Evolutionary conservation across 805 yeast species (phyloP).

Genomic region (Wickerhamiella allomyrinae): DNA sequence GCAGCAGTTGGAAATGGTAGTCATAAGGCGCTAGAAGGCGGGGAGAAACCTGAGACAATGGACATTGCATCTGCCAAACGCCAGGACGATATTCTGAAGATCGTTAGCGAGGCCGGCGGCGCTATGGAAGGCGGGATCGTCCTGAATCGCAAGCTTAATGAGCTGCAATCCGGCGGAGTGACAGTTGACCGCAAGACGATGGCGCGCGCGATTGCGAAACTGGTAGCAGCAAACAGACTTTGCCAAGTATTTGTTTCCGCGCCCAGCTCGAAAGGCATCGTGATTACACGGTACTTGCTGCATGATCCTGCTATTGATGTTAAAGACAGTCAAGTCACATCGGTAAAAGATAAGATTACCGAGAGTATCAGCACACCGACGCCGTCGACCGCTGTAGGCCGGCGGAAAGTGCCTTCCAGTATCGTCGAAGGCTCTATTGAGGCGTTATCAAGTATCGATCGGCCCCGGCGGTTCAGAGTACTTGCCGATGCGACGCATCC

Average conservation of each 20-base stretch:
- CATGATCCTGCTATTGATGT: slow-evolving; percentile 18
- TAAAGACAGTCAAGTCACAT: slow-evolving; percentile 16
- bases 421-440: not conserved
- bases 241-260: slow-evolving; percentile 18
- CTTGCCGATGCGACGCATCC: not conserved
- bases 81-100: slow-evolving; percentile 29
- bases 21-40: too few relatives aligned
- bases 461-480: slow-evolving; percentile 4
- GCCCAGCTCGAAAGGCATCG: slow-evolving; percentile 12
- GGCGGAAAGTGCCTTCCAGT: not conserved
- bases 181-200: slow-evolving; percentile 43
- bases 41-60: too few relatives aligned
- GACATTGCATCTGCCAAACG: not conserved
- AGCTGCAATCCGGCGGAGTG: slow-evolving; percentile 22
- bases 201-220: slow-evolving; percentile 29
- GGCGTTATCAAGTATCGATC: not conserved
- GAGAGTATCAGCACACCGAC: slow-evolving; percentile 6
- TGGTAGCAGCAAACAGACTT: slow-evolving; percentile 25
- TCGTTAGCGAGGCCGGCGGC: slow-evolving; percentile 33
- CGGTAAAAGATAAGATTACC: slow-evolving; percentile 9
- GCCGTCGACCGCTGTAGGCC: not conserved
- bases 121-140: slow-evolving; percentile 31
- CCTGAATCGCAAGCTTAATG: slow-evolving; percentile 31
- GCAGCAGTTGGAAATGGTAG: too few relatives aligned
- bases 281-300: slow-evolving; percentile 18